Percentiles rank a stretch among this genome's conserved stretches.
Conservation (phyloP, 371 early-diverging fungal species). For the Rhizomucor miehei region DNA sequence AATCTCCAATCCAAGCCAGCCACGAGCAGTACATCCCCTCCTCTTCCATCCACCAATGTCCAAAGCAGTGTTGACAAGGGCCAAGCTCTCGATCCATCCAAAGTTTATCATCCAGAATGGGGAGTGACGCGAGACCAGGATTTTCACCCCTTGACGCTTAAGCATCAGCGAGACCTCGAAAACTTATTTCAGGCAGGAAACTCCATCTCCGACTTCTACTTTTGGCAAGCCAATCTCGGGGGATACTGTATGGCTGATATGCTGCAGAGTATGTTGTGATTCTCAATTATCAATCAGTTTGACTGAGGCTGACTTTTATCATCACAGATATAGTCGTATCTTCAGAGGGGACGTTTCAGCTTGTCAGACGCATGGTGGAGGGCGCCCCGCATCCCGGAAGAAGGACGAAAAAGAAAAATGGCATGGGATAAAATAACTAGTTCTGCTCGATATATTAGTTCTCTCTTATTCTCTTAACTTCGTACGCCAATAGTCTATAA, state of each 20-base stretch:
- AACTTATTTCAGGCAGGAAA: constrained; percentile 23
- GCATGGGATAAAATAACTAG: background rate
- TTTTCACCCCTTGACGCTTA: constrained; percentile 42
- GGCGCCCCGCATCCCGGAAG: constrained; percentile 46
- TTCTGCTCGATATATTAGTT: background rate
- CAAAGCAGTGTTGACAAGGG: too few relatives aligned
- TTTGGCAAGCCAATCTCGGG: constrained; percentile 52
- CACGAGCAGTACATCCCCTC: background rate
- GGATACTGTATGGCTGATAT: constrained; percentile 51
- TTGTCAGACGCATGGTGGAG: constrained; percentile 39
- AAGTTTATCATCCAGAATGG: constrained; percentile 47
- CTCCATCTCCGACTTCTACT: constrained; percentile 41
- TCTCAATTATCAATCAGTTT: too few relatives aligned
- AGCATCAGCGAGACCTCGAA: constrained; percentile 46
- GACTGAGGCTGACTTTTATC: too few relatives aligned
- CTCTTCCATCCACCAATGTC: background rate
- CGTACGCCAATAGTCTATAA: background rate
- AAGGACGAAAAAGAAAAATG: constrained; percentile 31
- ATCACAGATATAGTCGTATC: constrained; percentile 28
- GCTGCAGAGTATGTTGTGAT: constrained; percentile 32
- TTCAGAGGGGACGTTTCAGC: constrained; percentile 30
- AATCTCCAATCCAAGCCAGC: background rate
- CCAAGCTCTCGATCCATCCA: constrained; percentile 6
- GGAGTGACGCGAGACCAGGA: constrained; percentile 44
- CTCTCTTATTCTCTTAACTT: background rate